Evolutionary conservation across 2,329 filamentous ascomycete genomes (phyloP), one percentile per base, ranked within the genome.

Genomic region (Penicillium sp.): DNA sequence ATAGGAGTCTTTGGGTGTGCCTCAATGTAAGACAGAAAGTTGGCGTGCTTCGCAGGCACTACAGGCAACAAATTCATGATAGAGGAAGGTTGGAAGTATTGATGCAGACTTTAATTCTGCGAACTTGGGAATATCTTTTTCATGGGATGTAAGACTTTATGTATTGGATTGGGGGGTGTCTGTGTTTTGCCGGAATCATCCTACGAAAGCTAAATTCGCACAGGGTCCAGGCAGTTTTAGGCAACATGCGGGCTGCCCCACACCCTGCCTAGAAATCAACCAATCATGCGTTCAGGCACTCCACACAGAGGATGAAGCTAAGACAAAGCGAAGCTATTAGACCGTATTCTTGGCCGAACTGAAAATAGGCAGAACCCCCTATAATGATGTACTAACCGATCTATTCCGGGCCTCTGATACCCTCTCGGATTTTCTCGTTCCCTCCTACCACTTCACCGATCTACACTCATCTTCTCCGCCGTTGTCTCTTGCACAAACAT

Each of bases 11-110:
- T 53, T 4, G 64, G 60, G 11, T 70, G 59, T 6, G 63, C 57
- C 7, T 61, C 46, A 31, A 74, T 48, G 60, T 72, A 67, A 16
- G 55, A 43, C 35, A 70, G 33, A 27, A 75, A 70, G 10, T 70
- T 52, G 13, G 56, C 51, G 45, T 75, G 71, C 19, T 67, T 64
- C 9, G 55, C 63, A 3, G 72, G 72, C 7, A 37, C 21, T 48
- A 22, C 10, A 29, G 37, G 44, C 14, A 50, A 39, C 26, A 31
- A 45, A 19, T 24, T 45, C 37, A 47, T 52, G 3, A n/a, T 50
- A 16, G 16, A 26, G 3, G 16, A 19, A 19, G 35, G 16, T 14
- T 26, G n/a, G 5, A 37, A 2, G 14, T 21, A 7, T 16, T 29
- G 14, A 29, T 21, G n/a, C 3, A n/a, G n/a, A 19, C 10, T n/a